phyloP scores from a whole-genome alignment of 75 land plant genomes.

The Azolla pinnata region DNA sequence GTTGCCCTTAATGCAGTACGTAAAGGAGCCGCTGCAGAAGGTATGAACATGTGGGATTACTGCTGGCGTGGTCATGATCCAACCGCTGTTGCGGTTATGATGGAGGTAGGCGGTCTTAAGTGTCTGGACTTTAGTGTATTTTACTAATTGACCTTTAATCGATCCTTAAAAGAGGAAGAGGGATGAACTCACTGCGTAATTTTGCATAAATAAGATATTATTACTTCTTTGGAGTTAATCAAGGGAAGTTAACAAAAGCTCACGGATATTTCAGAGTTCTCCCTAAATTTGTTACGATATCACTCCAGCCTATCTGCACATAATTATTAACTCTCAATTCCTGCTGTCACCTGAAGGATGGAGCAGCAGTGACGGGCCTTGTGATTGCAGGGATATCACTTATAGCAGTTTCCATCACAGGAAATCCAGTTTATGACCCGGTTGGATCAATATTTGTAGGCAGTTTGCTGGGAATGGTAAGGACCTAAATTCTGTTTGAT shows the following conservation, averaged over 20 bases:
- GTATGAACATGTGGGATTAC: slow-evolving; percentile 82
- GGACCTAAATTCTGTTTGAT: too few relatives aligned
- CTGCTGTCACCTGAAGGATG: slow-evolving; percentile 48
- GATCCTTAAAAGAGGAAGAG: too few relatives aligned
- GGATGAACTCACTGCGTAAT: too few relatives aligned
- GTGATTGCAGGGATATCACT: slow-evolving; percentile 67
- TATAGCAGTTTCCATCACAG: slow-evolving; percentile 71
- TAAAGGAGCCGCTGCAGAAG: slow-evolving; percentile 93
- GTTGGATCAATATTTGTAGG: slow-evolving; percentile 92
- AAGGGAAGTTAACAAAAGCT: too few relatives aligned
- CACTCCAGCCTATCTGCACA: too few relatives aligned
- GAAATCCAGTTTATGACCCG: slow-evolving; percentile 93
- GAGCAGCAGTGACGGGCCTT: slow-evolving; percentile 93
- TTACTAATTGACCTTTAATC: too few relatives aligned
- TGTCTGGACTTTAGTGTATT: not conserved
- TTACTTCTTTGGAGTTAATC: too few relatives aligned
- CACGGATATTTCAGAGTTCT: too few relatives aligned
- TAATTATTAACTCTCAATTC: not conserved
- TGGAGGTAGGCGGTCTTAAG: slow-evolving; percentile 57
- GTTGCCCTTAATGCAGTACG: slow-evolving; percentile 88
- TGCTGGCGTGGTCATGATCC: slow-evolving; percentile 99
- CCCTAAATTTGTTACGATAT: too few relatives aligned
- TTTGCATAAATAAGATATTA: too few relatives aligned
- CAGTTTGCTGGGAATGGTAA: slow-evolving; percentile 84
- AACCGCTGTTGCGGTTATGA: slow-evolving; percentile 95